These are phyloP conservation scores for Lyophyllum decastes DNA, from an alignment of 768 basidiomycete species.

Conservation along the genomic window DNA sequence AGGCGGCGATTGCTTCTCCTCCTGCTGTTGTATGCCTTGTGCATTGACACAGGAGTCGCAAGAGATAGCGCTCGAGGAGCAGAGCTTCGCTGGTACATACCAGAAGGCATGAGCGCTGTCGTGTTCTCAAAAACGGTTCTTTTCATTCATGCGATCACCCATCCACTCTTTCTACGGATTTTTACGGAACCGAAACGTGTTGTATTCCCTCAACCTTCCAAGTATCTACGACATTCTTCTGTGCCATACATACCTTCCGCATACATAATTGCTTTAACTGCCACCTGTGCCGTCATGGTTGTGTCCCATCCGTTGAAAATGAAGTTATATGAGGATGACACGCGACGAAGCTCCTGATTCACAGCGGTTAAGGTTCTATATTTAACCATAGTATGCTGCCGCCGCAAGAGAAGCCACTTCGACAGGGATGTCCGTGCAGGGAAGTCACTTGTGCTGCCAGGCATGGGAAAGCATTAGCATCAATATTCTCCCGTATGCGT, in stretches of 20 bases:
- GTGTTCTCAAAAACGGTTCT: neutral
- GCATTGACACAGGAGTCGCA: conserved; percentile 42
- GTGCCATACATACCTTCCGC: neutral
- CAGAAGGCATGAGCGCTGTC: conserved; percentile 7
- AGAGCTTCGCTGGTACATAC: conserved; percentile 16
- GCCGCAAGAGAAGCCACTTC: no score
- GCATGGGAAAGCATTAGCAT: no score
- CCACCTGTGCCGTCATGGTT: no score
- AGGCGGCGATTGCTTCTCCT: conserved; percentile 30
- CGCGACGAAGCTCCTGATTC: no score
- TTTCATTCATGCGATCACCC: neutral
- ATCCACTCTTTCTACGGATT: neutral
- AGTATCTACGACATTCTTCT: neutral
- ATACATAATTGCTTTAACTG: no score
- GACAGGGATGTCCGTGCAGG: no score
- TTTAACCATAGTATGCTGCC: no score
- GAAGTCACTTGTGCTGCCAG: no score
- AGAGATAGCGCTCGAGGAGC: conserved; percentile 44
- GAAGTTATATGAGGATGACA: no score
- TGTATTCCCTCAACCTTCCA: neutral
- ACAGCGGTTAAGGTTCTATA: no score
- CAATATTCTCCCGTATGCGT: no score
- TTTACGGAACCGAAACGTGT: neutral
- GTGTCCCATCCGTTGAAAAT: no score
- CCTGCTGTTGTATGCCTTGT: conserved; percentile 41